A percentile compares a stretch with the other conserved stretches of the same genome.
Conservation (phyloP, 1,139 yeast species). For the Debaryomyces robertsiae region DNA sequence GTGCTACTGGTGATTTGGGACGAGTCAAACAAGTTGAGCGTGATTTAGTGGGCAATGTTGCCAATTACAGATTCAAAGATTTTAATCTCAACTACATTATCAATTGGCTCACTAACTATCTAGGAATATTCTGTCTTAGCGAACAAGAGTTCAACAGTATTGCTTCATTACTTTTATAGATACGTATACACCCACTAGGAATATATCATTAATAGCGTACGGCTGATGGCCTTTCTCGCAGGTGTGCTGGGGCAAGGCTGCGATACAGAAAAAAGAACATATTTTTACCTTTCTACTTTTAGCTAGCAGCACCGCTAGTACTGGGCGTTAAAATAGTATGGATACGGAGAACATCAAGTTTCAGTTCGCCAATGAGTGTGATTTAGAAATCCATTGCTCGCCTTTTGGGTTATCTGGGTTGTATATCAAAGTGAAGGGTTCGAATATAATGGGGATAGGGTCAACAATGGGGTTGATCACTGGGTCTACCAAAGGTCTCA, state of each 20-base stretch:
- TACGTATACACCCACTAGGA: not conserved
- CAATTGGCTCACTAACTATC: slow-evolving; percentile 34
- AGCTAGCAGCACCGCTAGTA: not conserved
- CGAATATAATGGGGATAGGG: slow-evolving; percentile 58
- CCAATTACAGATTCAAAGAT: slow-evolving; percentile 18
- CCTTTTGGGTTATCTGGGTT: slow-evolving; percentile 62
- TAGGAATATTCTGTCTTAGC: slow-evolving; percentile 26
- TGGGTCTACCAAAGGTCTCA: slow-evolving; percentile 52
- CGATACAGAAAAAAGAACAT: not conserved
- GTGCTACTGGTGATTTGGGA: slow-evolving; percentile 16
- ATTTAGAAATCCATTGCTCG: slow-evolving; percentile 57
- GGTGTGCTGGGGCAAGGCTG: no score
- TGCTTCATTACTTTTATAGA: not conserved
- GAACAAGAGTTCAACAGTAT: slow-evolving; percentile 17
- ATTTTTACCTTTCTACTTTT: not conserved
- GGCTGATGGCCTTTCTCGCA: no score
- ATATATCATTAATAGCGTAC: no score
- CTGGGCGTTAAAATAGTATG: slow-evolving; percentile 6
- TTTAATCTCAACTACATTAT: slow-evolving; percentile 25
- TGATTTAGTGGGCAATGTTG: slow-evolving; percentile 27
- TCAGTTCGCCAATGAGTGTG: slow-evolving; percentile 55
- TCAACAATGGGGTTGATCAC: slow-evolving; percentile 61
- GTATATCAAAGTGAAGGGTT: slow-evolving; percentile 53
- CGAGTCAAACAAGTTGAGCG: slow-evolving; percentile 24
- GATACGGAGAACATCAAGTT: slow-evolving; percentile 32